Conservation (phyloP, 495 filamentous ascomycete genomes). For the Neurospora sp. region DNA sequence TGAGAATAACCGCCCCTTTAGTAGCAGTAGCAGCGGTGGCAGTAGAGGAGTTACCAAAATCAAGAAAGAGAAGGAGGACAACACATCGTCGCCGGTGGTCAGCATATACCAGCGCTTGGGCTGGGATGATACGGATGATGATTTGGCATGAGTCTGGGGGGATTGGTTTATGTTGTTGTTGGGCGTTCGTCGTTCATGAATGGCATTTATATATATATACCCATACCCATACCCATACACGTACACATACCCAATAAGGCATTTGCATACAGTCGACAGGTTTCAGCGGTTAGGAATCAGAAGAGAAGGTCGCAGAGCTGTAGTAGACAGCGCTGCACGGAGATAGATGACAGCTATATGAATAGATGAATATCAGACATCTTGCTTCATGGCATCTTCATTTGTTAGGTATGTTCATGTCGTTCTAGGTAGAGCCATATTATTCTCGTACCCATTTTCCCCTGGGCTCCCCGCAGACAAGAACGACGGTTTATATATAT, state of each 20-base stretch:
- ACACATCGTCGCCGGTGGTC: slow-evolving; percentile 1
- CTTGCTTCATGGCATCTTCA: neutral
- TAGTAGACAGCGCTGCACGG: neutral
- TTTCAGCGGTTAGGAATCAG: neutral
- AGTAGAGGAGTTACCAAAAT: neutral
- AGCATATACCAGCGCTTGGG: slow-evolving; percentile 62
- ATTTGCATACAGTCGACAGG: neutral
- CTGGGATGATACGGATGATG: slow-evolving; percentile 48
- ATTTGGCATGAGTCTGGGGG: slow-evolving; percentile 6
- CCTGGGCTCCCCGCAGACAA: neutral
- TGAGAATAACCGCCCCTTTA: neutral
- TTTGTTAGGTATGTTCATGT: neutral
- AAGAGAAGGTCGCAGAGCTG: neutral
- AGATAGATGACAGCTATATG: no score
- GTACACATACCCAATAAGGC: neutral
- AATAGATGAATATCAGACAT: neutral
- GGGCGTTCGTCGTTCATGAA: neutral
- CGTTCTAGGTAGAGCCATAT: neutral
- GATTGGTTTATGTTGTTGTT: neutral
- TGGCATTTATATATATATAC: neutral
- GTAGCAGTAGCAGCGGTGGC: neutral
- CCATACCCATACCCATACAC: neutral
- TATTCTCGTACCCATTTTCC: no score
- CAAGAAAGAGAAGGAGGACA: slow-evolving; percentile 26
- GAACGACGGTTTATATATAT: neutral